Conservation (phyloP, 2,329 filamentous ascomycete genomes). For the Lomentospora prolificans region DNA sequence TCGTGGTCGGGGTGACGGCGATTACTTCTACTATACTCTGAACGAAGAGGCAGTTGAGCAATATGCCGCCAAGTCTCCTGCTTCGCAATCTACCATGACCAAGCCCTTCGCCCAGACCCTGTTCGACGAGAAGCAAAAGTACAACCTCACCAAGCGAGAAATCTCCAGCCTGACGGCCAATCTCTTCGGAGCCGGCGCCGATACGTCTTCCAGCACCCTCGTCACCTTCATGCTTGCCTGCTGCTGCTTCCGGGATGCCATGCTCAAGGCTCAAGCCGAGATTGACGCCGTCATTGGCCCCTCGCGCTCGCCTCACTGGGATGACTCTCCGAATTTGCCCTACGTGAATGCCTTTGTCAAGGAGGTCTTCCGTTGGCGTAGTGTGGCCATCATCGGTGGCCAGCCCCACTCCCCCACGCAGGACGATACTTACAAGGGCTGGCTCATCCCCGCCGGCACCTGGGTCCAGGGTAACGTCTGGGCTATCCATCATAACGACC, state of each 20-base stretch:
- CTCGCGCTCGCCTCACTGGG: conserved; percentile 34
- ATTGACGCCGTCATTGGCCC: conserved; percentile 40
- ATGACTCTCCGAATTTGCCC: conserved; percentile 37
- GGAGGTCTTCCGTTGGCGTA: conserved; percentile 46
- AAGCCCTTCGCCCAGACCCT: conserved; percentile 32
- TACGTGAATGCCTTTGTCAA: conserved; percentile 46
- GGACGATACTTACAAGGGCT: conserved; percentile 37
- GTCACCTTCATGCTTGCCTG: conserved; percentile 40
- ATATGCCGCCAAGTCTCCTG: conserved; percentile 21
- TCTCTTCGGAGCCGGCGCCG: conserved; percentile 25
- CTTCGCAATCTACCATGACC: background rate
- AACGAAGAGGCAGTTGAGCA: conserved; percentile 35
- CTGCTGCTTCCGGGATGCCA: conserved; percentile 35
- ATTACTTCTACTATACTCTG: conserved; percentile 41
- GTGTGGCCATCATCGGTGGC: conserved; percentile 39
- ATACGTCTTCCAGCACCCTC: conserved; percentile 16
- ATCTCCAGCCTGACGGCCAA: conserved; percentile 36
- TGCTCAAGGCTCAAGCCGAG: conserved; percentile 36
- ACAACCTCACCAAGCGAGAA: conserved; percentile 31
- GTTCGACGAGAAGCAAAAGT: conserved; percentile 36
- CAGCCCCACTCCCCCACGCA: conserved; percentile 38
- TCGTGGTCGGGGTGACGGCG: conserved; percentile 27
- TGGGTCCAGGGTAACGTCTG: conserved; percentile 42
- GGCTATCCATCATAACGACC: conserved; percentile 14
- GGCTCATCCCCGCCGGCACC: conserved; percentile 37